phyloP scores from a whole-genome alignment of 257 asterid genomes.

The Ajuga chamaepitys region DNA sequence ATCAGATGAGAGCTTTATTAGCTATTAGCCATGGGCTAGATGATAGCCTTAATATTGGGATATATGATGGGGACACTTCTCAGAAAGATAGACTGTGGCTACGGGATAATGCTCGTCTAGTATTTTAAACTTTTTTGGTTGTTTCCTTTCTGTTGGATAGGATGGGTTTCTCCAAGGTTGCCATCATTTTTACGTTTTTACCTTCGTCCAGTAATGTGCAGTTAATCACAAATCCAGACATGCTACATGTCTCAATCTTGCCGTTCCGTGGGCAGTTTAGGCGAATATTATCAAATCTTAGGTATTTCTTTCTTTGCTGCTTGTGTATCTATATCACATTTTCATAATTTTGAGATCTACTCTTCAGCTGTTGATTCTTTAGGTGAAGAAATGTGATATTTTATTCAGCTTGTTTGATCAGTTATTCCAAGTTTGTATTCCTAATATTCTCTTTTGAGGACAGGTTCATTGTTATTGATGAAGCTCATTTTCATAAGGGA shows the following conservation, averaged over 20 bases:
- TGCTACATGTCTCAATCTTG: slow-evolving; percentile 92
- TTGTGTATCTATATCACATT: too few relatives aligned
- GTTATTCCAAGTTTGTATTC: slow-evolving; percentile 8
- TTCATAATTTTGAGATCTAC: too few relatives aligned
- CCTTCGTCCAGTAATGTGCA: slow-evolving; percentile 35
- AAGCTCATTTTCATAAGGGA: slow-evolving; percentile 89
- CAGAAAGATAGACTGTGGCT: slow-evolving; percentile 70
- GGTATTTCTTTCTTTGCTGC: too few relatives aligned
- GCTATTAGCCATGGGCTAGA: slow-evolving; percentile 52
- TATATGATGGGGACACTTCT: slow-evolving; percentile 95
- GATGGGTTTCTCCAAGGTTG: too few relatives aligned
- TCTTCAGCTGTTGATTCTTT: slow-evolving; percentile 8
- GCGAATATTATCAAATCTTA: too few relatives aligned
- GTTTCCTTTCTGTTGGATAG: too few relatives aligned
- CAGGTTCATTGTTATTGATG: slow-evolving; percentile 85
- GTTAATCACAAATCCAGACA: slow-evolving; percentile 96
- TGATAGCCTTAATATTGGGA: slow-evolving; percentile 63
- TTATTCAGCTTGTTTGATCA: slow-evolving; percentile 1
- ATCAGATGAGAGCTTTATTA: slow-evolving; percentile 72
- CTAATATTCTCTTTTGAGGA: background rate
- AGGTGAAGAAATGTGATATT: background rate
- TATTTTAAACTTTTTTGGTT: too few relatives aligned
- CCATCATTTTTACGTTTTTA: slow-evolving; percentile 5
- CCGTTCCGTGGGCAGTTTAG: too few relatives aligned
- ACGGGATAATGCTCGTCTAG: too few relatives aligned